Percentiles rank a stretch among this genome's conserved stretches.
These are phyloP conservation scores for Apiotrichum mycotoxinovorans DNA, from an alignment of 1,284 basidiomycete species.

Conservation along the genomic window DNA sequence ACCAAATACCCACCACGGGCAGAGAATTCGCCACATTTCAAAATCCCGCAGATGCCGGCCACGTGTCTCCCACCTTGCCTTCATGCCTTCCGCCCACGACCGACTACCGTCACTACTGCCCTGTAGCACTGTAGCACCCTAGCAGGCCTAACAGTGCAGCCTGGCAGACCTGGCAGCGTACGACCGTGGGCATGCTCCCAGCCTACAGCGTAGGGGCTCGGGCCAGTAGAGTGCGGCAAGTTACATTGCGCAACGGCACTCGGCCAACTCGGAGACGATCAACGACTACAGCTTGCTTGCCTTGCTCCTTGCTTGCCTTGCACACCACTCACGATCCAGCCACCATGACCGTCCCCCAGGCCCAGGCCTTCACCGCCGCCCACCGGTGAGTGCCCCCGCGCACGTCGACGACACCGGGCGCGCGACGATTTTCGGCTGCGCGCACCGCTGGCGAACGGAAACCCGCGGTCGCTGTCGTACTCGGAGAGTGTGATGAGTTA, in stretches of 20 bases:
- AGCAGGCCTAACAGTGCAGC: no score
- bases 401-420: not conserved
- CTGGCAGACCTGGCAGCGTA: no score
- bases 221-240: not conserved
- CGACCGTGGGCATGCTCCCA: no score
- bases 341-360: constrained; percentile 9
- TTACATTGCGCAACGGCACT: not conserved
- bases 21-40: no score
- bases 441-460: not conserved
- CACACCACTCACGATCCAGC: not conserved
- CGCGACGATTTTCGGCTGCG: not conserved
- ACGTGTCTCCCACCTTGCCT: no score
- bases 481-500: not conserved
- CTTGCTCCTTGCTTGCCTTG: not conserved
- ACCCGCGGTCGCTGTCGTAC: not conserved
- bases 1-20: no score
- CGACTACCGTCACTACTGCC: no score
- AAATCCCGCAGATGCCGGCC: no score
- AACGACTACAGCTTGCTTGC: not conserved
- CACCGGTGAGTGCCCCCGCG: constrained; percentile 13
- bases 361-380: constrained; percentile 13
- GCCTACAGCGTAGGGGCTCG: no score
- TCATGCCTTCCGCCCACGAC: no score
- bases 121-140: no score
- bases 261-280: no score